A percentile compares a stretch with the other conserved stretches of the same genome.
These are phyloP conservation scores for Tetrastigma voinierianum DNA, from an alignment of 164 flowering plant species.

Conservation along the genomic window DNA sequence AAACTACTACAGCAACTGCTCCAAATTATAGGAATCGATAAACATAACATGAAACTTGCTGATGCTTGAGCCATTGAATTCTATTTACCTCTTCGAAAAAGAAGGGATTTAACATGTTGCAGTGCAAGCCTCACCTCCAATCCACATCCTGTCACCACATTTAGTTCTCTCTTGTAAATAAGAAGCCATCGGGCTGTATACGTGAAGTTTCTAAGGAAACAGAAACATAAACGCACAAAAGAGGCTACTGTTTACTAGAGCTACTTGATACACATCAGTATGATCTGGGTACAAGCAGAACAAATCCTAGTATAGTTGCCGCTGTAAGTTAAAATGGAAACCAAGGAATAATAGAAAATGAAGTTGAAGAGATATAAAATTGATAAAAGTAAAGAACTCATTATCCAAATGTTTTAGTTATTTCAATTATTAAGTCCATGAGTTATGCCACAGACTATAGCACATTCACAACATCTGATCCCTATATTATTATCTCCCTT, in stretches of 20 bases:
- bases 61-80: not conserved
- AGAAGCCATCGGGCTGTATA: not conserved
- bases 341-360: not conserved
- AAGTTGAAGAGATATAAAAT: not conserved
- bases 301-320: not conserved
- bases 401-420: too few relatives aligned
- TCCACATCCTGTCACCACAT: slow-evolving; percentile 43
- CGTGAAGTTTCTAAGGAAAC: slow-evolving; percentile 1
- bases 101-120: slow-evolving; percentile 59
- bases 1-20: not conserved
- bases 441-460: too few relatives aligned
- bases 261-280: slow-evolving; percentile 21
- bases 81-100: slow-evolving; percentile 73
- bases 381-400: not conserved
- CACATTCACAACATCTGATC: too few relatives aligned
- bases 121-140: slow-evolving; percentile 77
- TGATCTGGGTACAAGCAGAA: slow-evolving; percentile 37
- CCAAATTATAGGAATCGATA: not conserved
- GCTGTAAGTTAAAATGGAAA: not conserved
- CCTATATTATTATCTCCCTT: too few relatives aligned
- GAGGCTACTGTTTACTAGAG: slow-evolving; percentile 44
- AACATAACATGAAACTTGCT: not conserved
- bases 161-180: not conserved
- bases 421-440: too few relatives aligned
- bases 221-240: slow-evolving; percentile 5